Conservation (phyloP, 768 basidiomycete genomes). For the Panus rudis region DNA sequence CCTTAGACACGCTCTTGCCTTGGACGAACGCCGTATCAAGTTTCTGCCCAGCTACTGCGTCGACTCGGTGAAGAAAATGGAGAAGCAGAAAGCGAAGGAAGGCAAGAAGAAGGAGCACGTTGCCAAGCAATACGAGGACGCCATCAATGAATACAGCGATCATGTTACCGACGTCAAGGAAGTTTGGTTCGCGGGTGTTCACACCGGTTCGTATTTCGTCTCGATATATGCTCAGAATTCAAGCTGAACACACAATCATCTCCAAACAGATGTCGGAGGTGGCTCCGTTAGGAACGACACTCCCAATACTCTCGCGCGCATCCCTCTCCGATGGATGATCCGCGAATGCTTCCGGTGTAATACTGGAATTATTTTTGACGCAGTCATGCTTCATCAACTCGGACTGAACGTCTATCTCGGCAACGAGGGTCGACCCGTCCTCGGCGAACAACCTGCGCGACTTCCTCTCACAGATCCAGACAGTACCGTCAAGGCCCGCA, state of each 20-base stretch:
- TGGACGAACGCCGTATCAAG: slow-evolving; percentile 58
- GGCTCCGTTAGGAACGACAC: slow-evolving; percentile 20
- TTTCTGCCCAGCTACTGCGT: slow-evolving; percentile 26
- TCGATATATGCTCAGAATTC: background rate
- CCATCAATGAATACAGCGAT: slow-evolving; percentile 13
- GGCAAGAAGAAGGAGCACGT: background rate
- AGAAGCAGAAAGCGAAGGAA: background rate
- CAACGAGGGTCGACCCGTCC: background rate
- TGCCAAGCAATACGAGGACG: slow-evolving; percentile 17
- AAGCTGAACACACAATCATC: background rate
- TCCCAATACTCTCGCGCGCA: slow-evolving; percentile 19
- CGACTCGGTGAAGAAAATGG: slow-evolving; percentile 23
- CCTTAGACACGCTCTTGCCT: slow-evolving; percentile 57
- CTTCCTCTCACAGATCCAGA: background rate
- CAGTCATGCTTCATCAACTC: slow-evolving; percentile 13
- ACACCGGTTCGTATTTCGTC: slow-evolving; percentile 26
- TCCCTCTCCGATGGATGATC: slow-evolving; percentile 30
- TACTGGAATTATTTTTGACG: slow-evolving; percentile 24
- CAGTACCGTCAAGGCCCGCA: no score
- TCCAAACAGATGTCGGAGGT: slow-evolving; percentile 25
- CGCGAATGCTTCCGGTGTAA: slow-evolving; percentile 23
- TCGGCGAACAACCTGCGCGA: background rate
- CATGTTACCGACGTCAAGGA: slow-evolving; percentile 43
- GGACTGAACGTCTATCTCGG: slow-evolving; percentile 6
- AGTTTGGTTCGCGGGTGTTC: slow-evolving; percentile 58